Evolutionary conservation across 176 grass and related monocot species (phyloP), one percentile per base, ranked within the genome.

Genomic region (Paspalum notatum): DNA sequence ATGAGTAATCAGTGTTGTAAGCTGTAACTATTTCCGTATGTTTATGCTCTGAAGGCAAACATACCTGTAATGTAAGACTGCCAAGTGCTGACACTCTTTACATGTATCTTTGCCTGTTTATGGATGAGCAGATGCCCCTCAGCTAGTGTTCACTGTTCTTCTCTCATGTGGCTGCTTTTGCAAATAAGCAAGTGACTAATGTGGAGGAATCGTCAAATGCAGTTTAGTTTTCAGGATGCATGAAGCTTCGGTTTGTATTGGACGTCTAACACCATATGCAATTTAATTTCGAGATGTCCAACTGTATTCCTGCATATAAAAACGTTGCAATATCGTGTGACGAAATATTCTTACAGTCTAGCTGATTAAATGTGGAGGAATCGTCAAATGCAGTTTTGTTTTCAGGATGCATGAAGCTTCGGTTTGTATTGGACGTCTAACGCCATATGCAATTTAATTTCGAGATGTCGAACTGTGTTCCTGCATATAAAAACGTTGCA

Each of bases 11-110:
- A 68, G 62, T 69, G 78, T 68, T 82, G 83, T 77, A 82, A 81
- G 50, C 32, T 85, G 82, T 90, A 90, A 86, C 79, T 90, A 78
- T 85, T 67, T 77, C 37, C 22, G 39, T 58, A 72, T 72, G 77
- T 78, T 58, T 73, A 59, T 67, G 83, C 44, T 86, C 59, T 40
- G 14, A 68, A 78, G 83, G 87, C 87, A 88, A 83, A 76, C 62
- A 79, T 88, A 83, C 15, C 75, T 79, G 75, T 84, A 60, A 68
- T 73, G 60, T 74, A 52, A 79, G 61, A 65, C 43, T 65, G 47
- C 45, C 24, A 21, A 88, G 82, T 77, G 65, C 57, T 32, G 50
- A 10, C 52, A 67, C 75, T 78, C 73, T 6, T 72, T 85, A 47
- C 73, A 14, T 74, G 83, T 90, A 78, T 86, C 43, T 38, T 82